Evolutionary conservation across 257 asterid species (phyloP), one percentile per base, ranked within the genome.

Genomic region (Anisodus tanguticus): DNA sequence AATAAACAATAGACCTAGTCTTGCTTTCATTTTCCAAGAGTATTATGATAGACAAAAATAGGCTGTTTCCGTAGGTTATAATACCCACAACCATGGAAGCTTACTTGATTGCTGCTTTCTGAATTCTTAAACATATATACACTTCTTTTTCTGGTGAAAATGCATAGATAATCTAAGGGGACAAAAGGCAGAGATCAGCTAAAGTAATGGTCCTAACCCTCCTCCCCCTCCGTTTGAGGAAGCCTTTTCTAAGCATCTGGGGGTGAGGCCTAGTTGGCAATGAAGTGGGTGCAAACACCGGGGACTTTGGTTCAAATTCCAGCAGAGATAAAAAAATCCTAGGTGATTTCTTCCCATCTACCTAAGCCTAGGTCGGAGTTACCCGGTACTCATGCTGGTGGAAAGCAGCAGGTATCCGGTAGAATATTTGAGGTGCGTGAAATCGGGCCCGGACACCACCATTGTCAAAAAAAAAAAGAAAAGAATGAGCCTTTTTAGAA

Each of bases 61-160:
- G 26, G 49, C 43, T 47, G 6, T 49, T 12, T 2, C 39, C 80
- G 45, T 55, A 74, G 45, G 43, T 12, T 12, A 22, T 22, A 45
- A 74, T 74, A 45, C 11, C 26, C 26, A 22, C 59, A 59, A 47
- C 5, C 3, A 10, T 15, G 13, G 58, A 72, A 47, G 80, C 41
- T 72, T 35, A 47, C 6, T n/a, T 5, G 19, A 49, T 22, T 74
- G 62, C 81, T 51, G 19, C 81, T 76, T 49, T 76, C 45, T 10
- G 0, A 76, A 12, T 45, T 76, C 47, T 76, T 49, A 62, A 76
- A 51, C 19, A 22, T 22, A 76, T 26, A 19, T 76, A 22, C 22
- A 3, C 22, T 15, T 26, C 62, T 76, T 76, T 35, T 72, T 19
- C 80, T 12, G 81, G 63, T 76, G 63, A 76, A 72, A 47, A 19